Evolutionary conservation across 345 rosid genomes (phyloP).

Genomic region (Luvunga scandens): DNA sequence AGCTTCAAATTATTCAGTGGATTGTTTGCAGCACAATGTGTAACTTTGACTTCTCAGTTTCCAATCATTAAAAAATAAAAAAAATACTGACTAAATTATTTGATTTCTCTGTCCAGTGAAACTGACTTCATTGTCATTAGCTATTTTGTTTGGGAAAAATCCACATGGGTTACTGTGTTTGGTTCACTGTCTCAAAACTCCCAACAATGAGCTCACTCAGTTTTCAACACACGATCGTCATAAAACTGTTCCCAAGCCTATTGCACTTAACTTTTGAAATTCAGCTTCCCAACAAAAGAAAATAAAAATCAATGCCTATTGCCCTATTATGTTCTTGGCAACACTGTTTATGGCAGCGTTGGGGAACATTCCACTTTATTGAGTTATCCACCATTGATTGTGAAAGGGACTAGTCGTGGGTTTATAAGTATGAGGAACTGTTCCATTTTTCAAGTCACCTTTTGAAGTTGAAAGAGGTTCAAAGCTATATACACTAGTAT

Average conservation of each 20-base stretch:
- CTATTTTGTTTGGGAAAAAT: slow-evolving; percentile 15
- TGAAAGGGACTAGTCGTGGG: not conserved
- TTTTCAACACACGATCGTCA: too few species aligned
- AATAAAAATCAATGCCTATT: not conserved
- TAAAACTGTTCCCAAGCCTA: too few species aligned
- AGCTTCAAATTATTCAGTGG: not conserved
- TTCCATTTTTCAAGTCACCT: too few species aligned
- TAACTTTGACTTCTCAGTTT: not conserved
- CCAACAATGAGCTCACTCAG: too few species aligned
- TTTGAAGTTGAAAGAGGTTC: too few species aligned
- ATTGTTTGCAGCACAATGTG: not conserved
- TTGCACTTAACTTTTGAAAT: slow-evolving; percentile 15
- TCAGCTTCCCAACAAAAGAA: slow-evolving; percentile 1
- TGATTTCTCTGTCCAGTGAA: too few species aligned
- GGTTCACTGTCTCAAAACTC: slow-evolving; percentile 16
- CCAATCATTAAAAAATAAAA: not conserved
- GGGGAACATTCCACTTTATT: slow-evolving; percentile 23
- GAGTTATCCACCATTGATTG: too few species aligned
- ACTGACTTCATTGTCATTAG: not conserved
- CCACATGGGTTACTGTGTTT: slow-evolving; percentile 16
- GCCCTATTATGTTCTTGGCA: slow-evolving; percentile 9
- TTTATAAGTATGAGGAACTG: too few species aligned
- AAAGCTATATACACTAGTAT: too few species aligned
- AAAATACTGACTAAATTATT: too few species aligned
- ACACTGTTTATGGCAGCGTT: slow-evolving; percentile 30